Conservation (phyloP, 75 land plant species). For the Cupressus sempervirens region DNA sequence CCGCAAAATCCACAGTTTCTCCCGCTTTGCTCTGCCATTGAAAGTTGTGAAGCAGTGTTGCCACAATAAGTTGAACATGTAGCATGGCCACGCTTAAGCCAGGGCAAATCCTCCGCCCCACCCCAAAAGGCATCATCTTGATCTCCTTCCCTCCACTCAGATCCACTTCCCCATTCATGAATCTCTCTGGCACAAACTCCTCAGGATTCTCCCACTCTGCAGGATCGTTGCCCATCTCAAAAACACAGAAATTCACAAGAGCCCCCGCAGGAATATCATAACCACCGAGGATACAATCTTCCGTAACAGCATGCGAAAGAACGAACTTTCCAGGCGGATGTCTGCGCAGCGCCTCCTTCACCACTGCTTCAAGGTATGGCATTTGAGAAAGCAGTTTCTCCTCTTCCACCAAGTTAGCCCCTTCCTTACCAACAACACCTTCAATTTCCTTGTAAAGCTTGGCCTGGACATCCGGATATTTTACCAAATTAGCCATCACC, state of each 20-base stretch:
- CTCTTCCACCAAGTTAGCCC: conserved; percentile 26
- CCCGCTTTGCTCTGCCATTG: too few relatives aligned
- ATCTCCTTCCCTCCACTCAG: not conserved
- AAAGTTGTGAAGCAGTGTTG: too few relatives aligned
- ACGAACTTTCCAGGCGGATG: conserved; percentile 55
- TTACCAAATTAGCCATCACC: conserved; percentile 58
- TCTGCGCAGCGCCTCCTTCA: conserved; percentile 31
- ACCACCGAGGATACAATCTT: conserved; percentile 43
- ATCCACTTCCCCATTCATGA: conserved; percentile 11
- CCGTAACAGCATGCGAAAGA: conserved; percentile 54
- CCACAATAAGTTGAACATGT: too few relatives aligned
- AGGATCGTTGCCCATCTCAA: conserved; percentile 25
- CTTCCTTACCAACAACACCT: conserved; percentile 39
- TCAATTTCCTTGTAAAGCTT: conserved; percentile 56
- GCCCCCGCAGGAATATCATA: conserved; percentile 37
- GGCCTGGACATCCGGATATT: conserved; percentile 52
- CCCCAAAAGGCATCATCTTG: conserved; percentile 21
- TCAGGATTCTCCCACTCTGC: conserved; percentile 29
- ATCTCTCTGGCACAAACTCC: conserved; percentile 37
- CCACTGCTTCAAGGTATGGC: conserved; percentile 14
- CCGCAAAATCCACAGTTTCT: too few relatives aligned
- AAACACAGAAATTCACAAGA: conserved; percentile 26
- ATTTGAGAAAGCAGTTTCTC: not conserved
- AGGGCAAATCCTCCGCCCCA: conserved; percentile 24
- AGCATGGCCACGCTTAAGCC: conserved; percentile 17